These are phyloP conservation scores for Mrakiaceae sp. DNA, from an alignment of 1,284 basidiomycete genomes.

Conservation along the genomic window DNA sequence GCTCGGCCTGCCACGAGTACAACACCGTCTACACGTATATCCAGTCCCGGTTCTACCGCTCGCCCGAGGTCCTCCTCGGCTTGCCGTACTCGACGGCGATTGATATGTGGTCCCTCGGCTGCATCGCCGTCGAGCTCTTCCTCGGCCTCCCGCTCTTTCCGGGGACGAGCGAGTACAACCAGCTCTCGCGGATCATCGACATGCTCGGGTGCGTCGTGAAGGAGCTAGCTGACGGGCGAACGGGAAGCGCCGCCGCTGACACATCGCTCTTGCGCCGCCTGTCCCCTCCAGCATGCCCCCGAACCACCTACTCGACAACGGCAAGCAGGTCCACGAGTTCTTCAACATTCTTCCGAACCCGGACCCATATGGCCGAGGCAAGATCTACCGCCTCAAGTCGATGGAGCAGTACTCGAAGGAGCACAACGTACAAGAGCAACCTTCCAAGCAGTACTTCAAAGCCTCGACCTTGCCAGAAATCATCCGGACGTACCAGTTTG, in stretches of 20 bases:
- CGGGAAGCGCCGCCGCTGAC: neutral
- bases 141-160: slow-evolving; percentile 92
- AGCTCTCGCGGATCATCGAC: slow-evolving; percentile 89
- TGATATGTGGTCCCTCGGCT: slow-evolving; percentile 99
- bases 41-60: slow-evolving; percentile 96
- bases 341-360: slow-evolving; percentile 50
- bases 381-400: slow-evolving; percentile 65
- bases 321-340: slow-evolving; percentile 91
- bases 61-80: slow-evolving; percentile 91
- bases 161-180: slow-evolving; percentile 98
- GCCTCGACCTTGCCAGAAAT: slow-evolving; percentile 88
- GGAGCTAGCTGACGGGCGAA: slow-evolving; percentile 1
- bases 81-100: slow-evolving; percentile 87
- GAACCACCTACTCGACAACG: slow-evolving; percentile 83
- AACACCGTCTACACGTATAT: slow-evolving; percentile 99
- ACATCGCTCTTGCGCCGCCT: neutral
- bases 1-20: slow-evolving; percentile 94
- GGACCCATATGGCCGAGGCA: slow-evolving; percentile 2
- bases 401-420: slow-evolving; percentile 92
- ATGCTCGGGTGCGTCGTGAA: slow-evolving; percentile 75
- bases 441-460: slow-evolving; percentile 97
- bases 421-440: slow-evolving; percentile 89
- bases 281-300: slow-evolving; percentile 58
- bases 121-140: slow-evolving; percentile 97
- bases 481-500: slow-evolving; percentile 87